phyloP scores from a whole-genome alignment of 1,284 basidiomycete genomes.

The Cutaneotrichosporon dermatis region DNA sequence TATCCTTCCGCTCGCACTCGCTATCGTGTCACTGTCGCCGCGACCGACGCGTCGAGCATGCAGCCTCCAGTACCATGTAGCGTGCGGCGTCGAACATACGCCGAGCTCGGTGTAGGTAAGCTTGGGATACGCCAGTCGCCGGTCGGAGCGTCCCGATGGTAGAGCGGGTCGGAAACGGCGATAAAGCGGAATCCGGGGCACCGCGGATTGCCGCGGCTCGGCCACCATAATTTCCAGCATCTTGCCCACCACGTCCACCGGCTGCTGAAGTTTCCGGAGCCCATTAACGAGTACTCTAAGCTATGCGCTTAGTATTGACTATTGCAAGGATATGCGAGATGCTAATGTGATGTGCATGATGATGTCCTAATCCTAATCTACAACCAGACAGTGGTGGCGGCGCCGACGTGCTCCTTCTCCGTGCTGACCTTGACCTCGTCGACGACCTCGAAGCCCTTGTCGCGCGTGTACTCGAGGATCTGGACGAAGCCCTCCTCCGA shows the following conservation, averaged over 20 bases:
- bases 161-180: neutral
- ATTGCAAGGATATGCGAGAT: neutral
- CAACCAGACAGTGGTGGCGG: conserved; percentile 7
- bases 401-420: conserved; percentile 10
- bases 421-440: conserved; percentile 14
- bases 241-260: too few species aligned
- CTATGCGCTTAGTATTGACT: neutral
- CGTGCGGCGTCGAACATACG: too few species aligned
- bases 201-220: neutral
- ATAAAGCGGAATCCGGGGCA: neutral
- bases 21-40: too few species aligned
- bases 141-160: neutral
- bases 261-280: too few species aligned
- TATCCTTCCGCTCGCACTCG: too few species aligned
- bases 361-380: neutral
- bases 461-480: conserved; percentile 33
- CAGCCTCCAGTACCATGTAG: too few species aligned
- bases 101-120: too few species aligned
- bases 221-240: neutral
- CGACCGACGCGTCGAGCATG: too few species aligned
- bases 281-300: neutral
- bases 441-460: conserved; percentile 24
- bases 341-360: neutral
- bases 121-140: too few species aligned
- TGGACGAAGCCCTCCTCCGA: conserved; percentile 44